Evolutionary conservation across 2,329 filamentous ascomycete genomes (phyloP), one percentile per base, ranked within the genome.

Genomic region (Alternaria brassicae): DNA sequence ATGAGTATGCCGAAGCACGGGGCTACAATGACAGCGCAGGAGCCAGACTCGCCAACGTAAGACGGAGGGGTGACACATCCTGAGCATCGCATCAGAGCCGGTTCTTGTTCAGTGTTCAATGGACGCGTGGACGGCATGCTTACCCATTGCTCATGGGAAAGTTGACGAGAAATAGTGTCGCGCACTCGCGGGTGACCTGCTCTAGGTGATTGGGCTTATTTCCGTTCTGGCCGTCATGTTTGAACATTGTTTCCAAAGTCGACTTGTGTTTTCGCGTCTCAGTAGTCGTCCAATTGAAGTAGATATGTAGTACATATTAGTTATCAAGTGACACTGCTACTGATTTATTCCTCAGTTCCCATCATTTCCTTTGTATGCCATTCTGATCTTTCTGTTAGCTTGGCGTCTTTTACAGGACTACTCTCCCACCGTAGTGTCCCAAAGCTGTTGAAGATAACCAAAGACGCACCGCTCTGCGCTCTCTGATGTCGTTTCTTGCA

Each of bases 401-500:
- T 6, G 15, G 6, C 36, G 49, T 61, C 27, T 21, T 52, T 63
- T 12, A 53, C 57, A 12, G 39, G 19, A 39, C 37, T 23, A 37
- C 61, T 63, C 50, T 55, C 39, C 53, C 57, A 63, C 50, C 40
- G 47, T 36, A 54, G 58, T 25, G 60, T 50, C 19, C 42, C 45
- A 36, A 55, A 53, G 3, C 57, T 42, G 6, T 17, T 15, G 10
- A 23, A 59, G 19, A 58, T 56, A 34, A 58, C 50, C 8, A 44
- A 32, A 47, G 56, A 62, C 9, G 7, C 36, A 6, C 56, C 60
- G 21, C 60, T 47, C n/a, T 62, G 39, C 19, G 50, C 60, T 1
- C 19, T 42, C 39, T 50, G 56, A 62, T 62, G 1, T 44, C 41
- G 3, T 19, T 8, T 32, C 56, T 47, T 15, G 60, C 60, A 7